These are phyloP conservation scores for Suillus lakei DNA, from an alignment of 768 basidiomycete species.

Conservation along the genomic window DNA sequence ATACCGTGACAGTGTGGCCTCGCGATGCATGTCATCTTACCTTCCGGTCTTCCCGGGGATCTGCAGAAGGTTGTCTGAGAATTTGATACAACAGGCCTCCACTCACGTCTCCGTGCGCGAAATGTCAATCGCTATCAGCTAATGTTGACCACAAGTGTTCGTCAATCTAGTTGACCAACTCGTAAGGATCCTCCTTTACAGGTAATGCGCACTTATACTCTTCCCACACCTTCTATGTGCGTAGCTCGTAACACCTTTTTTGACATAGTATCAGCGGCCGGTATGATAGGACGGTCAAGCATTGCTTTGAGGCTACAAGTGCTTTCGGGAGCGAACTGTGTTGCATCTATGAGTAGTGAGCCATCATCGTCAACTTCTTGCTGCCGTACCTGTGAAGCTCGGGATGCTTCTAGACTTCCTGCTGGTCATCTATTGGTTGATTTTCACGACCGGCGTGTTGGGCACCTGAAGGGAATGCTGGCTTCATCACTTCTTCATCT, in stretches of 20 bases:
- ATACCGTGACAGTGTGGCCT: neutral
- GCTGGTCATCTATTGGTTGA: conserved; percentile 2
- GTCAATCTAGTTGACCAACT: neutral
- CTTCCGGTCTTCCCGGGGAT: conserved; percentile 2
- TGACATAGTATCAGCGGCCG: neutral
- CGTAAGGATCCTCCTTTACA: conserved; percentile 4
- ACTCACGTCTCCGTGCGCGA: neutral
- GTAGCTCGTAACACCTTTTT: neutral
- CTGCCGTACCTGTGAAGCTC: neutral
- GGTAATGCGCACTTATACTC: neutral
- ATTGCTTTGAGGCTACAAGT: neutral
- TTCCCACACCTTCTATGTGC: neutral
- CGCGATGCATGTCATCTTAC: neutral
- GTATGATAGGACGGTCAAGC: neutral
- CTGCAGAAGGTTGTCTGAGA: conserved; percentile 1
- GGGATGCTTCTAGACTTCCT: neutral
- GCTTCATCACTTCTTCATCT: neutral
- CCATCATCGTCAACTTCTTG: neutral
- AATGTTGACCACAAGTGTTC: neutral
- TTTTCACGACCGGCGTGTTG: conserved; percentile 1
- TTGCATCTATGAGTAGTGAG: neutral
- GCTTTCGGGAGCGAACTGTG: neutral
- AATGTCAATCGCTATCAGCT: neutral
- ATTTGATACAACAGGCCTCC: neutral
- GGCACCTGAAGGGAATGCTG: neutral